Conservation (phyloP, 1,139 yeast genomes). For the Suhomyces atakaporum region DNA sequence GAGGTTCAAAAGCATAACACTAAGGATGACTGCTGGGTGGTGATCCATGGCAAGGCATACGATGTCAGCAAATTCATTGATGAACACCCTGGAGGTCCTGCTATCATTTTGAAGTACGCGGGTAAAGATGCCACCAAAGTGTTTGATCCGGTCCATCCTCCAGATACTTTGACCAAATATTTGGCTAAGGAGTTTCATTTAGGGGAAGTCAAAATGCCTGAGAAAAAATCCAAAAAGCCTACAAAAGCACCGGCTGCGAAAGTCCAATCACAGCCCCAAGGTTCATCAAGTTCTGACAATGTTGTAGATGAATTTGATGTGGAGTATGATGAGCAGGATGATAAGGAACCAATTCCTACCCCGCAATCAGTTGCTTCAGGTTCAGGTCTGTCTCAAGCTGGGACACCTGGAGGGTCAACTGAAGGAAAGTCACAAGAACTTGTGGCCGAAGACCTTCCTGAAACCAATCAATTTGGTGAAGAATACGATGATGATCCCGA, state of each 20-base stretch:
- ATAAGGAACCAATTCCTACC: slow-evolving; percentile 28
- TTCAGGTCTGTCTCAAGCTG: too few species aligned
- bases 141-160: slow-evolving; percentile 79
- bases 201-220: slow-evolving; percentile 34
- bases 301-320: slow-evolving; percentile 48
- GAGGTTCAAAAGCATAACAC: slow-evolving; percentile 43
- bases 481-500: slow-evolving; percentile 27
- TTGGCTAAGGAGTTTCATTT: slow-evolving; percentile 33
- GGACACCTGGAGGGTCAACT: too few species aligned
- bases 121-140: slow-evolving; percentile 63
- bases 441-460: slow-evolving; percentile 9
- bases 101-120: slow-evolving; percentile 53
- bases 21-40: slow-evolving; percentile 55
- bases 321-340: slow-evolving; percentile 49
- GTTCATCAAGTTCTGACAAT: slow-evolving; percentile 6
- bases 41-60: slow-evolving; percentile 52
- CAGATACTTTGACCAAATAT: slow-evolving; percentile 63
- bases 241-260: slow-evolving; percentile 10
- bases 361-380: too few species aligned
- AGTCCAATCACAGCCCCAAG: background rate
- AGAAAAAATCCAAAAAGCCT: slow-evolving; percentile 12
- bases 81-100: slow-evolving; percentile 59
- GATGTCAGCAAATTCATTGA: slow-evolving; percentile 51
- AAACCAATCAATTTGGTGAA: slow-evolving; percentile 16
- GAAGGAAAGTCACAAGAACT: too few species aligned